Evolutionary conservation across 495 filamentous ascomycete genomes (phyloP).

Genomic region (Physcia stellaris): DNA sequence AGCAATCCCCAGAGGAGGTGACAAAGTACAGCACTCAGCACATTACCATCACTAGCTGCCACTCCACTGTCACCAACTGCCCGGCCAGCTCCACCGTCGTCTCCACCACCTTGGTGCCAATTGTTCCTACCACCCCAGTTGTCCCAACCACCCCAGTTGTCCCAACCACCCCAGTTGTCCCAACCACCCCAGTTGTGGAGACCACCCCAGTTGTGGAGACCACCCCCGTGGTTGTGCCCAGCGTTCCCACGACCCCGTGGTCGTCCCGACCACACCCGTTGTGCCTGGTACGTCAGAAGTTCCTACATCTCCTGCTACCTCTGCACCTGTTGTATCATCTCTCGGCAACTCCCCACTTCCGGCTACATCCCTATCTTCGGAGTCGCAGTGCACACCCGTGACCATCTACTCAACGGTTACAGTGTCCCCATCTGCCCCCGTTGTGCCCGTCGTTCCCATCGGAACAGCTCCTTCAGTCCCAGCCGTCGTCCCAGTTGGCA

Average conservation of each 20-base stretch:
- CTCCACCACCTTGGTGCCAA: conserved; percentile 9
- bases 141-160: conserved; percentile 11
- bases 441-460: conserved; percentile 9
- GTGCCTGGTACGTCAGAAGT: conserved; percentile 21
- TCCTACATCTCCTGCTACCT: conserved; percentile 5
- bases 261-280: conserved; percentile 41
- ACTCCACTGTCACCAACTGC: conserved; percentile 32
- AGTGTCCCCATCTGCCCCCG: conserved; percentile 3
- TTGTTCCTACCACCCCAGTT: not conserved
- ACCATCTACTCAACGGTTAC: conserved; percentile 8
- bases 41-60: conserved; percentile 47
- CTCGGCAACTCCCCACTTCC: conserved; percentile 7
- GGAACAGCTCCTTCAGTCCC: conserved; percentile 24
- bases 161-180: not conserved
- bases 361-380: not conserved
- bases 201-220: conserved; percentile 6
- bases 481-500: conserved; percentile 13
- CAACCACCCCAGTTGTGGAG: conserved; percentile 22
- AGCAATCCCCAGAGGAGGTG: conserved; percentile 14
- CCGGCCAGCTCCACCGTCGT: conserved; percentile 14
- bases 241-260: conserved; percentile 38
- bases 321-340: conserved; percentile 12
- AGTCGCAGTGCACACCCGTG: conserved; percentile 1
- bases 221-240: conserved; percentile 9
- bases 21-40: conserved; percentile 41